A percentile compares a stretch with the other conserved stretches of the same genome.
Conservation (phyloP, 192 early-diverging fungal genomes). For the Piromyces finnis region DNA sequence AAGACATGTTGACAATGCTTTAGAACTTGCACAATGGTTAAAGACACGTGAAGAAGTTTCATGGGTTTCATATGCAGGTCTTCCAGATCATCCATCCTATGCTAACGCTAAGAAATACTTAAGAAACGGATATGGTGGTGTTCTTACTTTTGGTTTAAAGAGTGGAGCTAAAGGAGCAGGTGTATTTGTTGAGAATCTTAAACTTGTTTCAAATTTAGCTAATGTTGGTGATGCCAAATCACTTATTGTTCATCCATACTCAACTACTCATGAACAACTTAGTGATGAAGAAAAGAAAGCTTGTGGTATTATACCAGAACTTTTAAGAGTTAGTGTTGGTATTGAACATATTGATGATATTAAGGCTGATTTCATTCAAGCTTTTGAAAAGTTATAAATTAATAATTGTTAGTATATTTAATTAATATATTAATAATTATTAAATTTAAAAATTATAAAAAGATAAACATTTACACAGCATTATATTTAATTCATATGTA, state of each 20-base stretch:
- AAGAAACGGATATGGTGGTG: conserved; percentile 65
- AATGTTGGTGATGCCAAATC: conserved; percentile 91
- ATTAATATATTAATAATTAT: too few relatives aligned
- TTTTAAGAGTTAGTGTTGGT: conserved; percentile 72
- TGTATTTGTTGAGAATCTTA: conserved; percentile 56
- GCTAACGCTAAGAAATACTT: conserved; percentile 69
- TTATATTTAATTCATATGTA: too few relatives aligned
- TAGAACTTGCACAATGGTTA: conserved; percentile 65
- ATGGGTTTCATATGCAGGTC: conserved; percentile 82
- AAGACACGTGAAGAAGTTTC: conserved; percentile 47
- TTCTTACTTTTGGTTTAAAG: conserved; percentile 56
- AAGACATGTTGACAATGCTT: conserved; percentile 62
- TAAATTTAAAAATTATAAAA: too few relatives aligned
- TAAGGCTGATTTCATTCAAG: conserved; percentile 1
- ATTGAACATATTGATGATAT: conserved; percentile 47
- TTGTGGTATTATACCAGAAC: conserved; percentile 59
- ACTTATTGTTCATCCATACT: conserved; percentile 65
- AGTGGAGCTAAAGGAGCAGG: conserved; percentile 29
- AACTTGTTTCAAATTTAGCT: conserved; percentile 72
- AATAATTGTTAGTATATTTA: too few relatives aligned
- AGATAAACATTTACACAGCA: too few relatives aligned
- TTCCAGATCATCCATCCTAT: conserved; percentile 60
- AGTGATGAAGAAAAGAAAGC: conserved; percentile 56
- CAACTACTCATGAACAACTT: conserved; percentile 80
- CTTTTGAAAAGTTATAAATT: background rate